Conservation (phyloP, 2,329 filamentous ascomycete species). For the Stylonectria norvegica region DNA sequence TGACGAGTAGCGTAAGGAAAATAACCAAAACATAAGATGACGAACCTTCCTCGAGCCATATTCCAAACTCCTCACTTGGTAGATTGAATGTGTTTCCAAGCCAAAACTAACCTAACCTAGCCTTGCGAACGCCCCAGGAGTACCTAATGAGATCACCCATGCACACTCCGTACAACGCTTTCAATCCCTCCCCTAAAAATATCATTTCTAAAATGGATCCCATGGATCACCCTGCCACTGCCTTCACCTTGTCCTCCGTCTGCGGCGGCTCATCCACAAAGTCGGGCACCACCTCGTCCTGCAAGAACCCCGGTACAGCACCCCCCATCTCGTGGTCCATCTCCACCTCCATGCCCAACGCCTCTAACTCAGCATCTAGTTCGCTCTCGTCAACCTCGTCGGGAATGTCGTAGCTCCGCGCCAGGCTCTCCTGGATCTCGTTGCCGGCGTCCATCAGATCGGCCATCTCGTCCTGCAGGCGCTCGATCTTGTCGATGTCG, state of each 20-base stretch:
- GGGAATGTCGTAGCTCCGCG: conserved; percentile 86
- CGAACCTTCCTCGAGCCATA: conserved; percentile 3
- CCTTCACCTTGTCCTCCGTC: conserved; percentile 71
- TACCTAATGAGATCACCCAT: too few species aligned
- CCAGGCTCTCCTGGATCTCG: conserved; percentile 94
- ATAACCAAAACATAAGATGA: conserved; percentile 7
- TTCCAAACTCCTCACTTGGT: conserved; percentile 4
- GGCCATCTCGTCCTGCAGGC: conserved; percentile 98
- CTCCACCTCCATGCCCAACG: conserved; percentile 90
- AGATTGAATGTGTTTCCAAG: conserved; percentile 14
- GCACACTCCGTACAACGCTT: too few species aligned
- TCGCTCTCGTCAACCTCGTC: conserved; percentile 97
- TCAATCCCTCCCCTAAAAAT: background rate
- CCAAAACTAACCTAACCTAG: conserved; percentile 10
- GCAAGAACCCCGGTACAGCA: conserved; percentile 78
- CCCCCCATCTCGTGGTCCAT: conserved; percentile 66
- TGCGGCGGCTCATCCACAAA: conserved; percentile 92
- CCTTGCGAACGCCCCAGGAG: conserved; percentile 23
- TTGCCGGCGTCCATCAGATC: conserved; percentile 97
- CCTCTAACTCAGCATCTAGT: conserved; percentile 93
- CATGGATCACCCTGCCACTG: conserved; percentile 63
- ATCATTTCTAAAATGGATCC: background rate
- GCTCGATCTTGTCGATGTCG: conserved; percentile 95
- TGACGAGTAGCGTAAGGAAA: conserved; percentile 1
- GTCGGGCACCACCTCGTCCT: conserved; percentile 79